Percentiles rank a stretch among this genome's conserved stretches.
phyloP scores from a whole-genome alignment of 2,329 filamentous ascomycete genomes.

The Corniculantispora saksenae region DNA sequence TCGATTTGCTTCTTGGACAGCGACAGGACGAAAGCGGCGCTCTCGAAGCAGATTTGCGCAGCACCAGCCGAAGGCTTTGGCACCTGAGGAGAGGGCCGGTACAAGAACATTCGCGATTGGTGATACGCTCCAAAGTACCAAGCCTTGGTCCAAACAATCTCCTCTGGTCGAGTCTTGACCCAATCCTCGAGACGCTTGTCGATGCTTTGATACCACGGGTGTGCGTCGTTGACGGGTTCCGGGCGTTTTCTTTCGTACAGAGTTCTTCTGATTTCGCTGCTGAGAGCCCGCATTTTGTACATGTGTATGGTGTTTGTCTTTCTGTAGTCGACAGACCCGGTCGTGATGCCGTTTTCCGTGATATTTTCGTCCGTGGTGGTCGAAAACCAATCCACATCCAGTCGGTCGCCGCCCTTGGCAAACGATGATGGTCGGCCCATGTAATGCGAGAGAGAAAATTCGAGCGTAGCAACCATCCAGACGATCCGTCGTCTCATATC shows the following conservation, averaged over 20 bases:
- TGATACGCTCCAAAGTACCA: slow-evolving; percentile 78
- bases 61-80: slow-evolving; percentile 80
- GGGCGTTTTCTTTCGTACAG: slow-evolving; percentile 82
- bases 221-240: slow-evolving; percentile 74
- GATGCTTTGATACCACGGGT: slow-evolving; percentile 87
- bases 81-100: slow-evolving; percentile 88
- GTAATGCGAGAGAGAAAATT: slow-evolving; percentile 82
- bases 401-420: slow-evolving; percentile 76
- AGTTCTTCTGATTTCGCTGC: slow-evolving; percentile 82
- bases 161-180: slow-evolving; percentile 72
- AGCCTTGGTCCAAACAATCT: slow-evolving; percentile 69
- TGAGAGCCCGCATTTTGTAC: slow-evolving; percentile 84
- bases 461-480: slow-evolving; percentile 88
- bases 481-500: slow-evolving; percentile 88
- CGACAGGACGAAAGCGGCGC: slow-evolving; percentile 77
- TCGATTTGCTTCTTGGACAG: slow-evolving; percentile 80
- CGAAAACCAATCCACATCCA: slow-evolving; percentile 85
- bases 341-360: slow-evolving; percentile 70
- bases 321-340: slow-evolving; percentile 72
- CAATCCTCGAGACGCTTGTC: slow-evolving; percentile 76
- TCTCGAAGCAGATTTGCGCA: slow-evolving; percentile 80
- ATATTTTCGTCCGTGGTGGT: slow-evolving; percentile 82
- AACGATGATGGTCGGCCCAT: slow-evolving; percentile 87
- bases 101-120: slow-evolving; percentile 84
- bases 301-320: slow-evolving; percentile 92